Percentiles rank a stretch among this genome's conserved stretches.
Evolutionary conservation across 176 grass and related monocot species (phyloP).

Genomic region (Typha latifolia): DNA sequence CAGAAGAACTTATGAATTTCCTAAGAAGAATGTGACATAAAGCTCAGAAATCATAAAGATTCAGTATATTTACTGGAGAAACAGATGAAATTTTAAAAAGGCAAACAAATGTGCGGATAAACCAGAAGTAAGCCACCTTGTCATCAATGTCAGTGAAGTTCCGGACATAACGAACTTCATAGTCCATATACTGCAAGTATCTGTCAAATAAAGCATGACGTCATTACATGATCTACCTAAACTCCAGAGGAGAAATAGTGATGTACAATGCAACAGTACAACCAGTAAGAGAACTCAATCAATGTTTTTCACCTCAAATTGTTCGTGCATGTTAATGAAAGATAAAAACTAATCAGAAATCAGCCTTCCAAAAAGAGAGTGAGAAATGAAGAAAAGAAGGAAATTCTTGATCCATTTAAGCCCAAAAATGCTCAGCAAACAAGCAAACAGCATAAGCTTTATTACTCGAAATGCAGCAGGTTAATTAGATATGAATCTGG

Average conservation of each 20-base stretch:
- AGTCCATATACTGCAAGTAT: slow-evolving; percentile 66
- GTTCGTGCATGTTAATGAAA: too few relatives aligned
- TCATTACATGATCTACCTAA: neutral
- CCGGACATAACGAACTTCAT: slow-evolving; percentile 78
- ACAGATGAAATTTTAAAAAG: neutral
- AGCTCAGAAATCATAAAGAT: neutral
- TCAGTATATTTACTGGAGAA: neutral
- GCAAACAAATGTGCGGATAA: neutral
- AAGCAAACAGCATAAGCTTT: too few relatives aligned
- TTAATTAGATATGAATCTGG: too few relatives aligned
- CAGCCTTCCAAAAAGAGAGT: too few relatives aligned
- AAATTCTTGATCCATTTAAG: too few relatives aligned
- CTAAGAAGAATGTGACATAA: neutral
- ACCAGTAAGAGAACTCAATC: neutral
- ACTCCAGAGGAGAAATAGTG: neutral
- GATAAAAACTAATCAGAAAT: too few relatives aligned
- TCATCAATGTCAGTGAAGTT: slow-evolving; percentile 99
- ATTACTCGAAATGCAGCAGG: too few relatives aligned
- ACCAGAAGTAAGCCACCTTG: slow-evolving; percentile 43
- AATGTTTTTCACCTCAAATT: too few relatives aligned
- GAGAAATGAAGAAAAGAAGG: too few relatives aligned
- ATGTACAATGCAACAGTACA: neutral
- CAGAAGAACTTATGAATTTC: neutral
- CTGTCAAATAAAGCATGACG: slow-evolving; percentile 26
- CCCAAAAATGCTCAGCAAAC: too few relatives aligned